Base-by-base conservation (phyloP, 352 stramenopile genomes). In the Phytophthora nicotianae region DNA sequence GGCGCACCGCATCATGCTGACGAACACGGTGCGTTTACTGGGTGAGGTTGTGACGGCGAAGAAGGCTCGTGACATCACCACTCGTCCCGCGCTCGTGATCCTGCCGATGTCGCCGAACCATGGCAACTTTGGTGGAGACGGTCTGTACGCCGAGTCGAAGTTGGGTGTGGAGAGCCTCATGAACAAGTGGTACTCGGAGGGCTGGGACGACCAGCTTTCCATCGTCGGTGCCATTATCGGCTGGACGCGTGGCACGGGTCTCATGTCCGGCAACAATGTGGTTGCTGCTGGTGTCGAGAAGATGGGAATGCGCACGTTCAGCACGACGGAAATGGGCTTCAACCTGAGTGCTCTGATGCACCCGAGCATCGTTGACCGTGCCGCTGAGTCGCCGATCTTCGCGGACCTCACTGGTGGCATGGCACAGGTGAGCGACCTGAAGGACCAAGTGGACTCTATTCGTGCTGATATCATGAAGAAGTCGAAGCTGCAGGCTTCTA, bases 211-310 rank as follows among this genome's bases (percentile, higher is more conserved):
- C 54, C 89, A 96, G 77, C 61, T 97, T 23, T 92, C 81, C 46
- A 78, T 96, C 27, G 80, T 91, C 3, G 85, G 87, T 42, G 88
- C 88, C 23, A 82, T 95, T 43, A 96, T 97, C 50, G 89, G 89
- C 26, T 97, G 88, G 89, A 95, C 86, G 14, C 86, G 89, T 55
- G 83, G 86, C 48, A 96, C 89, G 0, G 88, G 84, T 8, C 79
- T 97, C 20, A 97, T 97, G 89, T 81, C 75, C 21, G 79, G 85
- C n/a, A 97, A 97, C 71, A 95, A 97, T 57, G 74, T 93, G 6
- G 89, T 94, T 16, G 85, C 89, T 17, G 73, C 77, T 5, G 88
- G 85, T 16, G 75, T 97, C 20, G 89, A 97, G 65, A 81, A 85
- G 45, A 74, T 94, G 29, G 81, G 83, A 51, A 79, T 93, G 45